phyloP scores from a whole-genome alignment of 2,329 filamentous ascomycete genomes.

The Pyricularia pennisetigena region DNA sequence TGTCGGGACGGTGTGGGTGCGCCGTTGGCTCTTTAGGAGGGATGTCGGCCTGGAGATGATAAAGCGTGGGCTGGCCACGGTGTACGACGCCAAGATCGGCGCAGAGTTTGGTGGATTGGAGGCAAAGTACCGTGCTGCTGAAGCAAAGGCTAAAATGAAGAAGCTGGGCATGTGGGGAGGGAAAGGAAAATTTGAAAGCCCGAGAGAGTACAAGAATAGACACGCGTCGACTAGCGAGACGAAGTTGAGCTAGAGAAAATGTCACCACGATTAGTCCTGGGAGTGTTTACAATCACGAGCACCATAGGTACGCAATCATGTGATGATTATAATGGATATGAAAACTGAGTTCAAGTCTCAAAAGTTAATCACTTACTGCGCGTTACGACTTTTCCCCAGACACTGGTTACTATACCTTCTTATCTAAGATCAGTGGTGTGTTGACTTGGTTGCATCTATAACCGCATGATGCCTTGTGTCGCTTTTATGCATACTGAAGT shows the following conservation, averaged over 20 bases:
- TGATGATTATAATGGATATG: neutral
- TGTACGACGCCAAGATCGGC: conserved; percentile 87
- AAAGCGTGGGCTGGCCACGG: conserved; percentile 71
- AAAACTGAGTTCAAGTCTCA: neutral
- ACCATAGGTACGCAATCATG: neutral
- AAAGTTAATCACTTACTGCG: neutral
- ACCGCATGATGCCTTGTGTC: neutral
- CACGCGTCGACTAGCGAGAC: conserved; percentile 18
- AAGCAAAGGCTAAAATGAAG: conserved; percentile 54
- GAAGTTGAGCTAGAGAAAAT: neutral
- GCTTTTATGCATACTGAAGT: neutral
- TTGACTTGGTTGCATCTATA: neutral
- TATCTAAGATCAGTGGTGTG: neutral
- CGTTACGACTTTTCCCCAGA: neutral
- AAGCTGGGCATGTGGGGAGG: conserved; percentile 69
- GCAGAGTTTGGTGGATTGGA: conserved; percentile 75
- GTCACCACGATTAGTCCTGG: neutral
- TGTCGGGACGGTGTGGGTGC: conserved; percentile 74
- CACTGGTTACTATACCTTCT: neutral
- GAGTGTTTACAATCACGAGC: neutral
- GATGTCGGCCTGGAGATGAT: conserved; percentile 91
- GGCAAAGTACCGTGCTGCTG: conserved; percentile 53
- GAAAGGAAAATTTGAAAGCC: conserved; percentile 58
- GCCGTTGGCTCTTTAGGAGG: conserved; percentile 48
- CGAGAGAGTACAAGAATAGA: conserved; percentile 72